A percentile compares a stretch with the other conserved stretches of the same genome.
phyloP scores from a whole-genome alignment of 2,329 filamentous ascomycete species.

The Aspergillus ustus region DNA sequence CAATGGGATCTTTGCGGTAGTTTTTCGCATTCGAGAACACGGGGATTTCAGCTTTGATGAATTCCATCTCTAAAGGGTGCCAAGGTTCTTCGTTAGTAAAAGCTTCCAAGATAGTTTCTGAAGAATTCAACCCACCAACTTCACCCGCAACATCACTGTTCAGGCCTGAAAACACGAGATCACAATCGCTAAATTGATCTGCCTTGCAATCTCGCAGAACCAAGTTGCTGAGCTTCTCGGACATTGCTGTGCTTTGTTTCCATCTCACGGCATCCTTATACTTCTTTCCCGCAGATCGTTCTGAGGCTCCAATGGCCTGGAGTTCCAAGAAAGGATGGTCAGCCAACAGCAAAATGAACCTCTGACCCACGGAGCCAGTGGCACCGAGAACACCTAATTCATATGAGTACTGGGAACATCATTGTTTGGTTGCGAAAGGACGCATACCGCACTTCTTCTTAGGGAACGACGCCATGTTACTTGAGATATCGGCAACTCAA shows the following conservation, averaged over 20 bases:
- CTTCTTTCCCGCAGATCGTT: constrained; percentile 86
- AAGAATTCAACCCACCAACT: constrained; percentile 67
- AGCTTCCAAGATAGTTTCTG: background rate
- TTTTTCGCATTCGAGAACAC: constrained; percentile 99
- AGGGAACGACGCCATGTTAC: constrained; percentile 38
- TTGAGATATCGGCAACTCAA: constrained; percentile 14
- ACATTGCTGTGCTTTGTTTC: constrained; percentile 90
- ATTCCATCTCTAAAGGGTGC: constrained; percentile 73
- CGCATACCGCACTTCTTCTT: constrained; percentile 48
- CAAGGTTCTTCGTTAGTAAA: constrained; percentile 7
- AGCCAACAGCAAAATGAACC: constrained; percentile 90
- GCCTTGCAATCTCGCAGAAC: constrained; percentile 85
- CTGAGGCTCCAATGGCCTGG: constrained; percentile 86
- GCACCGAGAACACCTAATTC: constrained; percentile 75
- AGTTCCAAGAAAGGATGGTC: constrained; percentile 86
- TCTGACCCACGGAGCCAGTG: constrained; percentile 92
- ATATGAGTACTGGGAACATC: constrained; percentile 23
- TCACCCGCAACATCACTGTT: constrained; percentile 93
- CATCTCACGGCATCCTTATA: constrained; percentile 93
- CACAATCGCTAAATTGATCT: constrained; percentile 83
- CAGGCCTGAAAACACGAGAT: constrained; percentile 89
- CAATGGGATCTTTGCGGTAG: constrained; percentile 86
- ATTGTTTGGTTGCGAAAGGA: background rate
- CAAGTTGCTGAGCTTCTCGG: constrained; percentile 73
- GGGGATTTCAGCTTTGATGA: constrained; percentile 82